phyloP scores from a whole-genome alignment of 106 monocot genomes.

The Xerophyta viscosa region DNA sequence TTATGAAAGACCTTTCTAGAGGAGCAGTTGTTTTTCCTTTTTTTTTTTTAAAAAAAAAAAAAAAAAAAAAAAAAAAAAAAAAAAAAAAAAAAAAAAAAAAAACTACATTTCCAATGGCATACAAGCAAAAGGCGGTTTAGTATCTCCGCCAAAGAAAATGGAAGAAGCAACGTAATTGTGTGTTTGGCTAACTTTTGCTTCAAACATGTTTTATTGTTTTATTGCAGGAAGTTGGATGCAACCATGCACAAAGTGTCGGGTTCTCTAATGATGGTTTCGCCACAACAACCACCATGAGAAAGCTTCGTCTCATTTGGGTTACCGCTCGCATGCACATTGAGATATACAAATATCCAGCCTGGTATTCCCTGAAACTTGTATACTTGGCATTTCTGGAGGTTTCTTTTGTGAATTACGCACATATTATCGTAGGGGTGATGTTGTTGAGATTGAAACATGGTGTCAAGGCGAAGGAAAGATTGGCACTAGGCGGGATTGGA shows the following conservation, averaged over 20 bases:
- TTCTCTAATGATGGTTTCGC: constrained; percentile 99
- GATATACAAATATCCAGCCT: constrained; percentile 94
- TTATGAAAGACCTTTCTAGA: too few species aligned
- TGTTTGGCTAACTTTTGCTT: neutral
- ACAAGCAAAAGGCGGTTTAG: too few species aligned
- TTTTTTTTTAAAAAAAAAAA: too few species aligned
- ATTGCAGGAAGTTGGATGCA: constrained; percentile 93
- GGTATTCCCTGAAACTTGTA: constrained; percentile 24
- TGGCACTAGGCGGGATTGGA: constrained; percentile 94
- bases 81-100: too few species aligned
- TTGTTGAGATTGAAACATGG: constrained; percentile 99
- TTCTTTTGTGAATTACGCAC: neutral
- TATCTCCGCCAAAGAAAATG: too few species aligned
- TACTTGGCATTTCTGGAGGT: neutral
- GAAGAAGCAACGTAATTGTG: too few species aligned
- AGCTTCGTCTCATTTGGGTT: constrained; percentile 91
- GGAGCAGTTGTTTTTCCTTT: too few species aligned
- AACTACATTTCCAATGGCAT: too few species aligned
- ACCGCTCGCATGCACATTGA: constrained; percentile 99
- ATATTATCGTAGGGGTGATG: constrained; percentile 64
- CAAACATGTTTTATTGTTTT: neutral
- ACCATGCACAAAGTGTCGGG: constrained; percentile 97
- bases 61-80: too few species aligned
- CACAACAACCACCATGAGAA: constrained; percentile 90
- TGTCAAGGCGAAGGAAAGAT: constrained; percentile 94